These are phyloP conservation scores for Quercus ilex DNA, from an alignment of 306 rosid genomes.

Conservation along the genomic window DNA sequence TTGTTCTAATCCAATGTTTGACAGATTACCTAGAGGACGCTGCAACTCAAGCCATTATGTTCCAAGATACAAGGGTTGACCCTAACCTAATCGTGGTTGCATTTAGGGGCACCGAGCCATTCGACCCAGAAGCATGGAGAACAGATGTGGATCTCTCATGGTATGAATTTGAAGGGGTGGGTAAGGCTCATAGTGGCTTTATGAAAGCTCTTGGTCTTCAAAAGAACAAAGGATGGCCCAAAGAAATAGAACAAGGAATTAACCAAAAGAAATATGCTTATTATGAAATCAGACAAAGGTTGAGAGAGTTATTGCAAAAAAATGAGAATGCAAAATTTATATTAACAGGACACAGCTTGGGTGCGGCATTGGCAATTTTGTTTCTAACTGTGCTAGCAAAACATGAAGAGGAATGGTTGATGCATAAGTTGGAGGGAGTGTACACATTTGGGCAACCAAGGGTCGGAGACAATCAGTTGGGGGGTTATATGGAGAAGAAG, in stretches of 20 bases:
- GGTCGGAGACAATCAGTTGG: slow-evolving; percentile 38
- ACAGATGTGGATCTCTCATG: slow-evolving; percentile 72
- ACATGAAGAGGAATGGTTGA: slow-evolving; percentile 45
- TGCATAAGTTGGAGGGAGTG: slow-evolving; percentile 33
- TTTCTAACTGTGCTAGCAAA: slow-evolving; percentile 50
- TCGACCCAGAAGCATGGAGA: slow-evolving; percentile 52
- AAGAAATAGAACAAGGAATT: slow-evolving; percentile 23
- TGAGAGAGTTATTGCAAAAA: slow-evolving; percentile 33
- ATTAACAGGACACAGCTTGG: slow-evolving; percentile 80
- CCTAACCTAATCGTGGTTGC: slow-evolving; percentile 61
- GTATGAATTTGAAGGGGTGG: slow-evolving; percentile 53
- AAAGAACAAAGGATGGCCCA: slow-evolving; percentile 55
- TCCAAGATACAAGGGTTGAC: slow-evolving; percentile 37
- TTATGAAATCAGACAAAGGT: slow-evolving; percentile 44
- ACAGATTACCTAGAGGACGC: slow-evolving; percentile 44
- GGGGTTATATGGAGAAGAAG: slow-evolving; percentile 46
- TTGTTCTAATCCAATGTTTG: not conserved
- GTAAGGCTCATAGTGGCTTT: slow-evolving; percentile 64
- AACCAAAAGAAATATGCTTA: slow-evolving; percentile 39
- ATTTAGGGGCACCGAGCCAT: slow-evolving; percentile 71
- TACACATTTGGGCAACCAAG: slow-evolving; percentile 83
- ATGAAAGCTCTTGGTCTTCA: slow-evolving; percentile 64
- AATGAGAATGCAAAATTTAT: slow-evolving; percentile 57
- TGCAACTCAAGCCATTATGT: slow-evolving; percentile 56
- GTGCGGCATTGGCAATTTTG: slow-evolving; percentile 73